Evolutionary conservation across 2,329 filamentous ascomycete genomes (phyloP).

Genomic region (Aschersonia sp.): DNA sequence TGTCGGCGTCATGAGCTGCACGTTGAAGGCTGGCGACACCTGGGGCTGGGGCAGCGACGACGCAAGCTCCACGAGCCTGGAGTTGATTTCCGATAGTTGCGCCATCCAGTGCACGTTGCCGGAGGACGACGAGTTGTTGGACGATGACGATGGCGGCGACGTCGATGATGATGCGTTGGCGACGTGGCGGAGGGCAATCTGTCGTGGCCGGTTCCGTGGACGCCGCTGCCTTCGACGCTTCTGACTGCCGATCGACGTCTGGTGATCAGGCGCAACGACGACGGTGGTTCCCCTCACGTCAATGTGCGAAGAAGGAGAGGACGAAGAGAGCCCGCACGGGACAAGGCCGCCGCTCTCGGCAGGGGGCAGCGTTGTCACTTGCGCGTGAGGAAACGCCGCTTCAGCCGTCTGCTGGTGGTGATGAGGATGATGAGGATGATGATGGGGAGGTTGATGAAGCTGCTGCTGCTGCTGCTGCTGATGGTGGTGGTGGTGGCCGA

Average conservation of each 20-base stretch:
- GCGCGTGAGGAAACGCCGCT: conserved; percentile 3
- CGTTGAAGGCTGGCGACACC: conserved; percentile 8
- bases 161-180: conserved; percentile 6
- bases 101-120: conserved; percentile 20
- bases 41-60: conserved; percentile 15
- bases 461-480: too few relatives aligned
- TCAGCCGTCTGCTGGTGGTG: conserved; percentile 4
- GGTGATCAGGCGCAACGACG: neutral
- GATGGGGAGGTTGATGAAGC: too few relatives aligned
- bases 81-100: conserved; percentile 22
- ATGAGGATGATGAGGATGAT: too few relatives aligned
- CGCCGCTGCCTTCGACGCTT: conserved; percentile 11
- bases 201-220: conserved; percentile 13
- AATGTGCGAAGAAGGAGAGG: neutral
- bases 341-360: neutral
- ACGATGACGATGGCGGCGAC: too few relatives aligned
- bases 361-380: neutral
- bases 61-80: conserved; percentile 21
- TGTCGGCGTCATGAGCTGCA: conserved; percentile 1
- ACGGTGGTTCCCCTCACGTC: neutral
- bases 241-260: conserved; percentile 4
- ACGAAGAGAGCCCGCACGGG: neutral
- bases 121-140: conserved; percentile 7
- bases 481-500: too few relatives aligned
- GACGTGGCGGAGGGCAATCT: conserved; percentile 16